phyloP scores from a whole-genome alignment of 768 basidiomycete species.

The Mycena galopus region DNA sequence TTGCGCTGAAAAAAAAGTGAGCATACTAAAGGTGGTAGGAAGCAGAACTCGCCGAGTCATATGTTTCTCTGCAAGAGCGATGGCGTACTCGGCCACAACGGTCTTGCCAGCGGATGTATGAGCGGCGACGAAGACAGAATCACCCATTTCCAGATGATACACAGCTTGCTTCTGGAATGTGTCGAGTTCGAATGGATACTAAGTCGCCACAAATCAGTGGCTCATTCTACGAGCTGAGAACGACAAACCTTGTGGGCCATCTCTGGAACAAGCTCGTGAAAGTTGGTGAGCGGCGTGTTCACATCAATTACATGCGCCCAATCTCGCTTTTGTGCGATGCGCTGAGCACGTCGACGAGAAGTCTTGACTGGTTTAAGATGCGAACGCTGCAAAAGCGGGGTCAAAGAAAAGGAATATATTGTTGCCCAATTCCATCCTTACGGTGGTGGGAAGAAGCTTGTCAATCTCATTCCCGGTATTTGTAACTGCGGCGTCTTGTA shows the following conservation, averaged over 20 bases:
- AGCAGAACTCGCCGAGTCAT: constrained; percentile 86
- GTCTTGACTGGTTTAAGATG: constrained; percentile 69
- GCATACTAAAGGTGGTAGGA: constrained; percentile 2
- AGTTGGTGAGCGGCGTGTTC: constrained; percentile 89
- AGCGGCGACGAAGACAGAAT: constrained; percentile 99
- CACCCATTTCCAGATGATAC: constrained; percentile 96
- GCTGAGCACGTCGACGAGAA: constrained; percentile 54
- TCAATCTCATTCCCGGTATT: constrained; percentile 24
- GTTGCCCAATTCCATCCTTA: constrained; percentile 65
- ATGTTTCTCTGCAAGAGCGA: constrained; percentile 95
- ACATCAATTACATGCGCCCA: constrained; percentile 99
- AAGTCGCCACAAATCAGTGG: constrained; percentile 3
- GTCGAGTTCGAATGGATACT: constrained; percentile 99
- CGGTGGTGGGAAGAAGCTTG: constrained; percentile 37
- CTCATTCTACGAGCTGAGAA: not conserved
- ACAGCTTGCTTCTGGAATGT: constrained; percentile 99
- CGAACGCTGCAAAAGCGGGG: constrained; percentile 56
- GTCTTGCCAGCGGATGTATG: constrained; percentile 99
- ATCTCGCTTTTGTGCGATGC: constrained; percentile 82
- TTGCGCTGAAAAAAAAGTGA: constrained; percentile 72
- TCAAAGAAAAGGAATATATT: not conserved
- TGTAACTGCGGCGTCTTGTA: constrained; percentile 15
- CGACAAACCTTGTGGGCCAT: constrained; percentile 89
- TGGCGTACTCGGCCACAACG: constrained; percentile 98
- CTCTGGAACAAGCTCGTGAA: constrained; percentile 92